A percentile compares a stretch with the other conserved stretches of the same genome.
Conservation (phyloP, 441 rosid species). For the Eutrema salsugineum region DNA sequence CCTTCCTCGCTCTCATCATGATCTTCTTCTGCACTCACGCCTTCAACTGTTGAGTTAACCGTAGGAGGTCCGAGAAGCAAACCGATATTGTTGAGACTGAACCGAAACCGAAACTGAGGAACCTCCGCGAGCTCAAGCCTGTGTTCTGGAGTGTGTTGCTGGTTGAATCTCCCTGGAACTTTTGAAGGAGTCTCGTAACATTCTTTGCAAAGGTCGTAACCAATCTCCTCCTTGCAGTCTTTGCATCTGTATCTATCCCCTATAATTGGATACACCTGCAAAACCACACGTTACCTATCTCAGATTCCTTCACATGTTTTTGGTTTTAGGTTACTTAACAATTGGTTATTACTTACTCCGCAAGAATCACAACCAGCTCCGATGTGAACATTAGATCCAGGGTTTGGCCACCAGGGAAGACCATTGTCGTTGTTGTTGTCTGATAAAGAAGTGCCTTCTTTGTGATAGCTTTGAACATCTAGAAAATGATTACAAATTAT, state of each 20-base stretch:
- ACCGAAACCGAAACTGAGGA: background rate
- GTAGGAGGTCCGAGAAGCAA: constrained; percentile 3
- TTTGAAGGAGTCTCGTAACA: constrained; percentile 57
- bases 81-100: background rate
- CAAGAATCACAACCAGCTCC: constrained; percentile 64
- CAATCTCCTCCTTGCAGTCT: constrained; percentile 59
- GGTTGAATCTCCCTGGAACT: constrained; percentile 81
- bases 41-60: background rate
- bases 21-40: background rate
- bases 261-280: constrained; percentile 61
- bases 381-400: constrained; percentile 30
- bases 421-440: background rate
- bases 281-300: too few species aligned
- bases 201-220: constrained; percentile 83
- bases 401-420: constrained; percentile 25
- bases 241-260: constrained; percentile 72
- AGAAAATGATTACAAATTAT: background rate
- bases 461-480: constrained; percentile 6
- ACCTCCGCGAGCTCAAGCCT: constrained; percentile 33
- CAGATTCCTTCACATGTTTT: background rate
- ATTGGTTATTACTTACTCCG: constrained; percentile 53
- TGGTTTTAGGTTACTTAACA: background rate
- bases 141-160: constrained; percentile 79
- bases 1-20: constrained; percentile 21
- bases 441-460: constrained; percentile 7